A percentile compares a stretch with the other conserved stretches of the same genome.
Conservation (phyloP, 805 yeast species). For the Sungouiella blattae region DNA sequence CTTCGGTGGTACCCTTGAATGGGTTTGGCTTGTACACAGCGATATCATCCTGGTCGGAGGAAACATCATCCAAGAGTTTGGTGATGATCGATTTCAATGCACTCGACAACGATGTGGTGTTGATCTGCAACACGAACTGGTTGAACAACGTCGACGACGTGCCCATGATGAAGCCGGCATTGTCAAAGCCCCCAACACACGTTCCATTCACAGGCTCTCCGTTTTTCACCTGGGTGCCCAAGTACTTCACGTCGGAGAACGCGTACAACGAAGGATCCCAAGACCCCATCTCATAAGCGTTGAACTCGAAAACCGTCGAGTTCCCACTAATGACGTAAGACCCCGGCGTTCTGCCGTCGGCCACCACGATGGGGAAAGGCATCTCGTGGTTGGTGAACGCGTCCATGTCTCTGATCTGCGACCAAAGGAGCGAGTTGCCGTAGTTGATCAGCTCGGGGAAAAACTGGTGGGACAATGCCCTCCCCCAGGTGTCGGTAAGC, state of each 20-base stretch:
- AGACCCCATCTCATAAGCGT: slow-evolving; percentile 59
- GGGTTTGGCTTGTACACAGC: slow-evolving; percentile 42
- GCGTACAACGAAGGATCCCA: slow-evolving; percentile 77
- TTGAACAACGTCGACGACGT: slow-evolving; percentile 39
- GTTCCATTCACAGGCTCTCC: slow-evolving; percentile 49
- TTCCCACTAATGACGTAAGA: slow-evolving; percentile 26
- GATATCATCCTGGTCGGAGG: slow-evolving; percentile 29
- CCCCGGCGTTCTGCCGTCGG: slow-evolving; percentile 38
- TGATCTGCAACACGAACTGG: slow-evolving; percentile 25
- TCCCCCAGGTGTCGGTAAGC: slow-evolving; percentile 42
- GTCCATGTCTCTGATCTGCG: slow-evolving; percentile 22
- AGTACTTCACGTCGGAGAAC: slow-evolving; percentile 63
- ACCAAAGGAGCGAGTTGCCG: slow-evolving; percentile 31
- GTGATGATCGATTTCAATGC: slow-evolving; percentile 23
- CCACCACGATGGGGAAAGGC: slow-evolving; percentile 40
- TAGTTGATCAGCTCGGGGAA: slow-evolving; percentile 24
- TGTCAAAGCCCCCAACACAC: slow-evolving; percentile 73
- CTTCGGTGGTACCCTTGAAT: slow-evolving; percentile 21
- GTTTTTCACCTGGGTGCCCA: slow-evolving; percentile 61
- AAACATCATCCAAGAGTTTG: slow-evolving; percentile 22
- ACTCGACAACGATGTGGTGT: slow-evolving; percentile 18
- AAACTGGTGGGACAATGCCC: slow-evolving; percentile 39
- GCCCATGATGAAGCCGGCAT: slow-evolving; percentile 46
- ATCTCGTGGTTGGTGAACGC: slow-evolving; percentile 28
- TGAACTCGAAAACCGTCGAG: slow-evolving; percentile 38